Conservation (phyloP, 139 green algal species). For the Dunaliella sp. region DNA sequence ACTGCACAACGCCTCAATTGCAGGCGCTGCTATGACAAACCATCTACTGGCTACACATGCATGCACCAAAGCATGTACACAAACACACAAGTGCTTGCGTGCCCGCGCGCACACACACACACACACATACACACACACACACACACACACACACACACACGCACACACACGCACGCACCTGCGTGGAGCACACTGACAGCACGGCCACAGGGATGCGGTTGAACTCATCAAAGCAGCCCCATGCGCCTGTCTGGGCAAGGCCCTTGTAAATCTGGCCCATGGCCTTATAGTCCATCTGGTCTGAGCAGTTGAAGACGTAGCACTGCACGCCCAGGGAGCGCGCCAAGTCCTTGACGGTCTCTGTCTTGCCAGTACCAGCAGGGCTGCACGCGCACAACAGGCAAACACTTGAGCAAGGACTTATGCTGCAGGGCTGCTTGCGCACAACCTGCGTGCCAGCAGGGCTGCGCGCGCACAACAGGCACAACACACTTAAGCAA, state of each 20-base stretch:
- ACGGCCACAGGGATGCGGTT: constrained; percentile 92
- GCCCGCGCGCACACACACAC: not conserved
- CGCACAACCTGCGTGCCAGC: too few relatives aligned
- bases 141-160: not conserved
- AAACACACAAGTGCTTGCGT: too few relatives aligned
- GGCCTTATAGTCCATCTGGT: constrained; percentile 93
- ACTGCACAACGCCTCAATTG: too few relatives aligned
- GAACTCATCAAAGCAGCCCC: constrained; percentile 96
- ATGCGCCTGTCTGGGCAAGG: constrained; percentile 86
- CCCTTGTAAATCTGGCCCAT: constrained; percentile 91
- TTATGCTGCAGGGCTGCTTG: too few relatives aligned
- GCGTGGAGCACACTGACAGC: constrained; percentile 77
- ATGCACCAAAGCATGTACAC: too few relatives aligned
- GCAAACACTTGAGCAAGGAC: too few relatives aligned
- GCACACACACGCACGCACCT: not conserved
- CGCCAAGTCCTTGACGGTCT: constrained; percentile 88
- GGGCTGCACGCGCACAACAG: constrained; percentile 25
- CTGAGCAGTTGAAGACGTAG: constrained; percentile 95
- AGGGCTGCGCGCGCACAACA: too few relatives aligned
- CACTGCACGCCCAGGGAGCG: constrained; percentile 80
- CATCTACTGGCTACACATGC: too few relatives aligned
- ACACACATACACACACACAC: not conserved
- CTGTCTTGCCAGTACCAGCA: constrained; percentile 89
- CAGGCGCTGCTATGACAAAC: too few relatives aligned
- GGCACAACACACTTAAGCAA: too few relatives aligned